phyloP scores from a whole-genome alignment of 1,284 basidiomycete genomes.

The Stereum hirsutum region DNA sequence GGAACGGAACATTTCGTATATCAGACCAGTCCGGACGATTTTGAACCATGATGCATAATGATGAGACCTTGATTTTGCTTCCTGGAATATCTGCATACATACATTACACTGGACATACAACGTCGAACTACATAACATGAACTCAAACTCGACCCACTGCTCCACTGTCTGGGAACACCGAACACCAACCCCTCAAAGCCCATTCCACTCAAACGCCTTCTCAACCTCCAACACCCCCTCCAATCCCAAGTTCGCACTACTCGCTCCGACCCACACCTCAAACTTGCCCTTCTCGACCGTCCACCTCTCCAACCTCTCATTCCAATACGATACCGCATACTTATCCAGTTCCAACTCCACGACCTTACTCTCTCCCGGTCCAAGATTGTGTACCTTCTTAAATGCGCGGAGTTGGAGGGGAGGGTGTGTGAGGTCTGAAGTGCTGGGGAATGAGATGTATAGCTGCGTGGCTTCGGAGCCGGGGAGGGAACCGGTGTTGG shows the following conservation, averaged over 20 bases:
- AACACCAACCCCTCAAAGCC: conserved; percentile 22
- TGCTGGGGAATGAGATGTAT: conserved; percentile 51
- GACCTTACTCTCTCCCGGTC: conserved; percentile 28
- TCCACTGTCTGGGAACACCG: no score
- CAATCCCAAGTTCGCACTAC: conserved; percentile 34
- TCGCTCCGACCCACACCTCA: conserved; percentile 36
- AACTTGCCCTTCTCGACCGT: conserved; percentile 34
- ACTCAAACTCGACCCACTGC: no score
- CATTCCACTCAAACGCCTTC: conserved; percentile 36
- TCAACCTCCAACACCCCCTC: conserved; percentile 26
- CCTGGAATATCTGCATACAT: no score
- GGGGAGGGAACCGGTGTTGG: conserved; percentile 42
- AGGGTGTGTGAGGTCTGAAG: conserved; percentile 42
- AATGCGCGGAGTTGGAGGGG: conserved; percentile 51
- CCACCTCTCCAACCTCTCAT: conserved; percentile 33
- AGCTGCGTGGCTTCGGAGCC: conserved; percentile 66
- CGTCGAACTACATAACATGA: no score
- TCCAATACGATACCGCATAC: conserved; percentile 52
- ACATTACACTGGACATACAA: neutral
- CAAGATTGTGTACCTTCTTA: conserved; percentile 39
- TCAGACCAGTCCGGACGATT: neutral
- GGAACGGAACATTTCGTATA: conserved; percentile 31
- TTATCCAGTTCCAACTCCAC: conserved; percentile 47
- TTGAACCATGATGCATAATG: neutral
- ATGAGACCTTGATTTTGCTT: neutral